A percentile compares a stretch with the other conserved stretches of the same genome.
Conservation (phyloP, 2,329 filamentous ascomycete genomes). For the Aplosporella prunicola region DNA sequence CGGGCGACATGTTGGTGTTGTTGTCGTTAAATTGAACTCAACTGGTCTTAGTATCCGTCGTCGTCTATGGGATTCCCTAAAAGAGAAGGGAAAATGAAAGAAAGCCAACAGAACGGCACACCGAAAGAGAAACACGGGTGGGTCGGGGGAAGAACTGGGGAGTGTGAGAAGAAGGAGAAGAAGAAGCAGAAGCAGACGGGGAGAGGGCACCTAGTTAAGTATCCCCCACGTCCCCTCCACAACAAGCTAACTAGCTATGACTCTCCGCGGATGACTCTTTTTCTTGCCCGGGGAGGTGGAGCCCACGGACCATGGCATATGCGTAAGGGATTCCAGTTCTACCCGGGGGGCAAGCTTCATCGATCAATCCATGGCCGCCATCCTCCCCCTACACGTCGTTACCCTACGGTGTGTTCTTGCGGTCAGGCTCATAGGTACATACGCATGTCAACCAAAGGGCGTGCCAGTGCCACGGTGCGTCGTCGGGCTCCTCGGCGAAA, state of each 20-base stretch:
- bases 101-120: background rate
- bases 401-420: background rate
- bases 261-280: conserved; percentile 6
- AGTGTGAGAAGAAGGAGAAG: background rate
- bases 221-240: too few relatives aligned
- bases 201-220: background rate
- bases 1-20: background rate
- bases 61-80: background rate
- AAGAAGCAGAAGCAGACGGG: background rate
- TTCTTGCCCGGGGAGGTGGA: background rate
- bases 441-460: background rate
- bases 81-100: background rate
- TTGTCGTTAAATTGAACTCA: too few relatives aligned
- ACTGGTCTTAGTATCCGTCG: too few relatives aligned
- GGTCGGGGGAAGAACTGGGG: too few relatives aligned
- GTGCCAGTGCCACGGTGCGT: background rate
- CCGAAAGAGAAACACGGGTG: background rate
- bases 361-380: background rate
- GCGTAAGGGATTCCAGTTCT: too few relatives aligned
- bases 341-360: background rate
- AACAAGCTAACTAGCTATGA: conserved; percentile 1
- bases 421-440: background rate
- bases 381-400: background rate
- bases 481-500: background rate
- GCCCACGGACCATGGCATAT: too few relatives aligned